Evolutionary conservation across 495 filamentous ascomycete genomes (phyloP), one percentile per base, ranked within the genome.

Genomic region (Penicillium fimorum): DNA sequence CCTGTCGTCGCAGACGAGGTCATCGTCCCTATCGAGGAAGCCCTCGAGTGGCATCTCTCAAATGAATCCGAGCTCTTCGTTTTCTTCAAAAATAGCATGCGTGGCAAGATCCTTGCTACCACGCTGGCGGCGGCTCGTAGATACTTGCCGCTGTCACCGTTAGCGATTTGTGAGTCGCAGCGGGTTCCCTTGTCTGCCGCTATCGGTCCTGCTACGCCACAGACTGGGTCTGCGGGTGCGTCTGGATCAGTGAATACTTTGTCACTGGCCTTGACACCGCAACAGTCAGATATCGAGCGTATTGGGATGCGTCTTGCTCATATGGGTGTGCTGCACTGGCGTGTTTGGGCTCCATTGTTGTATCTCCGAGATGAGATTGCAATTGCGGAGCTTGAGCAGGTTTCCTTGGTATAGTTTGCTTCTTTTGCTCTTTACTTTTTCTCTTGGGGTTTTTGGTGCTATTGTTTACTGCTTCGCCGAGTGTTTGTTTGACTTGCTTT

Each of bases 321-420:
- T 61, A 82, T 96, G 41, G 83, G 85, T 9, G 79, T 91, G 18
- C 71, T 96, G 22, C 91, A 96, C 69, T 96, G 91, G 91, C 79
- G 87, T 47, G 86, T 95, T 3, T 96, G 91, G 91, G 86, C 83
- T 6, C 84, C 84, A 30, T 70, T 90, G 45, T 81, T 84, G 1
- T 95, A 90, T 66, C 67, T 76, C 15, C 64, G 68, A 20, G 74
- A 75, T 47, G 71, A 70, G 53, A 63, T 73, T 35, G 63, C 66
- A 17, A 65, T 68, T 41, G 57, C 56, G 45, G 65, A 62, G 52
- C 50, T 46, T 33, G 55, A 47, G 24, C 50, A 52, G 20, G 42
- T 55, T 33, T 49, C 54, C 5, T 52, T 64, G 47, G 35, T 53
- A 45, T 68, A 53, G 47, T 46, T 25, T 43, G 17, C 17, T 47